Conservation (phyloP, 176 grass and related monocot species). For the Carex cristatella region DNA sequence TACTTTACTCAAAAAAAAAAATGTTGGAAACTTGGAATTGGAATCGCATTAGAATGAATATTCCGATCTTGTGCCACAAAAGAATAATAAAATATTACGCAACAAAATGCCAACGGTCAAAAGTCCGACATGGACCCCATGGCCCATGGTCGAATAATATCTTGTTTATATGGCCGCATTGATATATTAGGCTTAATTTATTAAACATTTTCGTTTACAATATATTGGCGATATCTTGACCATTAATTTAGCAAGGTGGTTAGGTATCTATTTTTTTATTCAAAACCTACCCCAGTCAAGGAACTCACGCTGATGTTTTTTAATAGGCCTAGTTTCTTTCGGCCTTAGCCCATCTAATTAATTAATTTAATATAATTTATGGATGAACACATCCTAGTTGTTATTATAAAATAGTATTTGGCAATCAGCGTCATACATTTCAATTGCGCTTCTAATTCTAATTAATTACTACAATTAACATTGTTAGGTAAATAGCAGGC, state of each 20-base stretch:
- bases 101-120: not conserved
- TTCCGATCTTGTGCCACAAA: not conserved
- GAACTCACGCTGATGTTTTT: not conserved
- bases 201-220: not conserved
- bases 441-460: constrained; percentile 5
- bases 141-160: not conserved
- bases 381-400: not conserved
- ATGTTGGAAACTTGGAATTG: not conserved
- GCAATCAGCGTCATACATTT: not conserved
- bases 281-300: constrained; percentile 11
- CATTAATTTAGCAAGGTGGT: not conserved
- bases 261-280: not conserved
- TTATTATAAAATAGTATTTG: not conserved
- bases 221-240: not conserved
- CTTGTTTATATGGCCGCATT: not conserved
- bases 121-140: not conserved
- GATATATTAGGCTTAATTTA: too few species aligned
- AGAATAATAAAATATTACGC: not conserved
- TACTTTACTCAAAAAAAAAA: too few species aligned
- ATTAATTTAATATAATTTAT: not conserved
- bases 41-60: too few species aligned
- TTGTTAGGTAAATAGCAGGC: not conserved
- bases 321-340: not conserved
- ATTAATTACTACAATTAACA: constrained; percentile 7
- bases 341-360: not conserved